These are phyloP conservation scores for Solanum lycopersicoides DNA, from an alignment of 257 asterid genomes.

Conservation along the genomic window DNA sequence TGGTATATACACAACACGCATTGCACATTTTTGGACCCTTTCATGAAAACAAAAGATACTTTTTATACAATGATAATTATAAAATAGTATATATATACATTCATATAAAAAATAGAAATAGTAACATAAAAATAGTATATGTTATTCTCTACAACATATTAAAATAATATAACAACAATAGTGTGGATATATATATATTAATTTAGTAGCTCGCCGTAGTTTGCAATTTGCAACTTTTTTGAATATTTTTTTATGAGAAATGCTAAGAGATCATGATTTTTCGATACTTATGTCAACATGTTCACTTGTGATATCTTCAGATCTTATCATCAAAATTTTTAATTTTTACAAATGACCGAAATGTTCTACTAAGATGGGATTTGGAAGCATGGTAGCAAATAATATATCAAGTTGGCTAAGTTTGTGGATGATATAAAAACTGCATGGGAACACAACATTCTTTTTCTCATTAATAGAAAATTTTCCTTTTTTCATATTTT, in stretches of 20 bases:
- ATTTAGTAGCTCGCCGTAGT: not conserved
- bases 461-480: not conserved
- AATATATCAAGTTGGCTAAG: not conserved
- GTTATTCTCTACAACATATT: not conserved
- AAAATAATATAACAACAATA: not conserved
- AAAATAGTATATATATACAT: not conserved
- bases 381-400: not conserved
- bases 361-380: not conserved
- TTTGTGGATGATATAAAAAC: not conserved
- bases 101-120: not conserved
- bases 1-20: not conserved
- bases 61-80: not conserved
- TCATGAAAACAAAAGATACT: not conserved
- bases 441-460: not conserved
- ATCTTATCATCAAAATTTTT: not conserved
- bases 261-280: not conserved
- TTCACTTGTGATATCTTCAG: not conserved
- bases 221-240: not conserved
- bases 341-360: not conserved
- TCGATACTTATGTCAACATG: accelerated
- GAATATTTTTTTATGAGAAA: not conserved
- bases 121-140: not conserved
- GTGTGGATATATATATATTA: not conserved
- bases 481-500: not conserved
- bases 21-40: not conserved